A percentile compares a stretch with the other conserved stretches of the same genome.
Evolutionary conservation across 257 asterid genomes (phyloP).

Genomic region (Solanum sitiens): DNA sequence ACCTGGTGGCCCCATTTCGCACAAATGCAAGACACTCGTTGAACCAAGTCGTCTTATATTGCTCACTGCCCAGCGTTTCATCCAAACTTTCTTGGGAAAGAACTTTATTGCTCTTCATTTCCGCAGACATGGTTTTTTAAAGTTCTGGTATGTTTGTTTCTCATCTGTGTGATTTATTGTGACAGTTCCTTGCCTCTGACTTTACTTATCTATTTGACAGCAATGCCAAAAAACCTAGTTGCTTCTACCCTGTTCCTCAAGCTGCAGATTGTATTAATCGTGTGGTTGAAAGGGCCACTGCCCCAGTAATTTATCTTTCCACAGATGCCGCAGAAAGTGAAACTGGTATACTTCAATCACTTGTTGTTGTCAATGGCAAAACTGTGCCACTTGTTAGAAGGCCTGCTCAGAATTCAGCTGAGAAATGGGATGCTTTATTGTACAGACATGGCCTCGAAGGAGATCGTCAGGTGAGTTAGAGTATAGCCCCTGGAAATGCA

Average conservation of each 20-base stretch:
- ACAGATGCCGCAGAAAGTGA: constrained; percentile 97
- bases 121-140: constrained; percentile 95
- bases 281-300: constrained; percentile 53
- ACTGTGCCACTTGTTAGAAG: constrained; percentile 81
- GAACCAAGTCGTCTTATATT: constrained; percentile 86
- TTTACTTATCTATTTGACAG: constrained; percentile 27
- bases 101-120: constrained; percentile 87
- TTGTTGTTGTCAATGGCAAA: constrained; percentile 54
- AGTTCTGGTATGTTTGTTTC: constrained; percentile 60
- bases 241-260: constrained; percentile 96
- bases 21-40: constrained; percentile 67
- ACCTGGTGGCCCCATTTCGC: constrained; percentile 91
- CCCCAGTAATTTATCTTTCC: constrained; percentile 83
- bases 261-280: constrained; percentile 92
- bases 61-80: constrained; percentile 92
- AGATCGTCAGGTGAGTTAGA: constrained; percentile 63
- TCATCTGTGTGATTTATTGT: background rate
- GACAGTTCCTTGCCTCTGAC: background rate
- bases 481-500: background rate
- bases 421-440: constrained; percentile 95
- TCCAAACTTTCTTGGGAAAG: constrained; percentile 89
- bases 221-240: constrained; percentile 77
- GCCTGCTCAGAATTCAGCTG: constrained; percentile 79
- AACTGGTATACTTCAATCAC: constrained; percentile 83
- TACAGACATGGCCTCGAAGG: constrained; percentile 83